These are phyloP conservation scores for Mycena olivaceomarginata DNA, from an alignment of 768 basidiomycete species.

Conservation along the genomic window DNA sequence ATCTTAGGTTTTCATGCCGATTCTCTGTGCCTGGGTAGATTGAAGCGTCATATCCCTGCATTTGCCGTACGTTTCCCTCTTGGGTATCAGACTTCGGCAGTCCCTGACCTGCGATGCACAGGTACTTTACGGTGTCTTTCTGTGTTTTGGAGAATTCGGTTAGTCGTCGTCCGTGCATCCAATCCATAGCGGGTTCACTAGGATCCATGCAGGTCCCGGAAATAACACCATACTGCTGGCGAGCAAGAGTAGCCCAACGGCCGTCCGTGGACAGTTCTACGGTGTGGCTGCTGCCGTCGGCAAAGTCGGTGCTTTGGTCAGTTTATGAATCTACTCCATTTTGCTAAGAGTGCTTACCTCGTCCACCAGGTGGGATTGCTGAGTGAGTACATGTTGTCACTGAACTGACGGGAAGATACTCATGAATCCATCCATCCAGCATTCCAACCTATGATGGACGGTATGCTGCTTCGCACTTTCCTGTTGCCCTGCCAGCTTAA, in stretches of 20 bases:
- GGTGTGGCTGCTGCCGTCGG: conserved; percentile 91
- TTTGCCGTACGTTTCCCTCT: conserved; percentile 74
- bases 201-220: conserved; percentile 75
- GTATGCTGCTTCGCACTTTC: too few relatives aligned
- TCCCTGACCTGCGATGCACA: not conserved
- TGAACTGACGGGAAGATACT: too few relatives aligned
- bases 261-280: conserved; percentile 90
- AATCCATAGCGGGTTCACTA: not conserved
- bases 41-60: conserved; percentile 78
- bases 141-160: conserved; percentile 93
- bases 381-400: conserved; percentile 43
- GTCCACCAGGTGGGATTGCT: conserved; percentile 26
- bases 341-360: too few relatives aligned
- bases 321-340: not conserved
- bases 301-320: conserved; percentile 87
- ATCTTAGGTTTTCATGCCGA: not conserved
- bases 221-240: conserved; percentile 92
- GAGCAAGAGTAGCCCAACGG: conserved; percentile 90
- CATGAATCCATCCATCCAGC: too few relatives aligned
- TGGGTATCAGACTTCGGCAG: too few relatives aligned
- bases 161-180: conserved; percentile 35
- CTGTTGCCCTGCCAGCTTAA: too few relatives aligned
- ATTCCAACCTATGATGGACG: too few relatives aligned
- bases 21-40: conserved; percentile 54
- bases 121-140: conserved; percentile 94